A percentile compares a stretch with the other conserved stretches of the same genome.
phyloP scores from a whole-genome alignment of 345 rosid species.

The Euphorbia lathyris region DNA sequence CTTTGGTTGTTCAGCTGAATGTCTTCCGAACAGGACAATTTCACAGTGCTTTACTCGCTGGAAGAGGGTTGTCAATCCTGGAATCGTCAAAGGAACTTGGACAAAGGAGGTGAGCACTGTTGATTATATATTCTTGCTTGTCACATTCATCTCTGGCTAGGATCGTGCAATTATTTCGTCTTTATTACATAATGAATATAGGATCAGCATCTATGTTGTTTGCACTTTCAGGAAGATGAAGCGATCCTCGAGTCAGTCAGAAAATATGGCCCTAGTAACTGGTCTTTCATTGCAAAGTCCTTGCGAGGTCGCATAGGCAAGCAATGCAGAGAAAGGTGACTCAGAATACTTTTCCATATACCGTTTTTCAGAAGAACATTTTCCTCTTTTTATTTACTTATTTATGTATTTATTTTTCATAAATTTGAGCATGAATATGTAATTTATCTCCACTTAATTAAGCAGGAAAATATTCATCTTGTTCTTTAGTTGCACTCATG shows the following conservation, averaged over 20 bases:
- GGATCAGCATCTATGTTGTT: neutral
- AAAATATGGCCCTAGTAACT: slow-evolving; percentile 19
- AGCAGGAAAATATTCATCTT: neutral
- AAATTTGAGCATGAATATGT: neutral
- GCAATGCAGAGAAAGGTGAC: slow-evolving; percentile 34
- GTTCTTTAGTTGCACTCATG: neutral
- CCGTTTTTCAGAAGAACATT: too few relatives aligned
- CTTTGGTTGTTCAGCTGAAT: slow-evolving; percentile 21
- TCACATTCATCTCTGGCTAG: neutral
- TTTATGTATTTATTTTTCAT: too few relatives aligned
- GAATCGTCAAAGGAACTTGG: slow-evolving; percentile 28
- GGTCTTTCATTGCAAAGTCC: slow-evolving; percentile 28
- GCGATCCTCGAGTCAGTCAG: slow-evolving; percentile 13
- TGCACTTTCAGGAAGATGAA: slow-evolving; percentile 29
- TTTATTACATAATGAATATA: neutral
- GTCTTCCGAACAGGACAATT: slow-evolving; percentile 23
- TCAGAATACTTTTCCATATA: neutral
- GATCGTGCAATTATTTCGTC: neutral
- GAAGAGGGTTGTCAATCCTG: slow-evolving; percentile 29
- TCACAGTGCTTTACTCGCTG: slow-evolving; percentile 36
- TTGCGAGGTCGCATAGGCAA: slow-evolving; percentile 30
- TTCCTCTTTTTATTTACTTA: too few relatives aligned
- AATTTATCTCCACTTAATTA: neutral
- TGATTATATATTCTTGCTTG: slow-evolving; percentile 1
- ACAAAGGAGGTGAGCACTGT: slow-evolving; percentile 24